Evolutionary conservation across 768 basidiomycete species (phyloP), one percentile per base, ranked within the genome.

Genomic region (Psilocybe cubensis): DNA sequence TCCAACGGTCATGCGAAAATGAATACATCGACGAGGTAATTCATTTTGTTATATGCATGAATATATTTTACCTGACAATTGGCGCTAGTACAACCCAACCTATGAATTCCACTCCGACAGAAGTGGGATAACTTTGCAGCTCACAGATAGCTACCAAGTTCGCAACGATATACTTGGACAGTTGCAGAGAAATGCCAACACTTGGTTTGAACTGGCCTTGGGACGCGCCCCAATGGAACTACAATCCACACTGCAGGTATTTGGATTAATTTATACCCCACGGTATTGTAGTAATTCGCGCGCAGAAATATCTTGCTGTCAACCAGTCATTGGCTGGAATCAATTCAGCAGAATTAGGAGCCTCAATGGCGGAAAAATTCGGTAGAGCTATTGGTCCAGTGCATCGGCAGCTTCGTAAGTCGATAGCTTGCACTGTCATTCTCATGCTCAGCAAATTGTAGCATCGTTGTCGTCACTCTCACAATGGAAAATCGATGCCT

Each of bases 11-110:
- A 0, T 94, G 92, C 66, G 93, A 98, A 71, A 91, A 94, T 59
- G 94, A 97, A 74, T 94, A 86, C 63, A 75, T 84, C 3, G 94
- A 98, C 73, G 96, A 98, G 84, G 95, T 92, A 61, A n/a, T 52
- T 77, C 62, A 6, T 27, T 24, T 41, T 0, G 43, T 48, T 49
- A 8, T 40, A 46, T 23, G n/a, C 28, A 40, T 11, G 46, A n/a
- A 47, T 35, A 23, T 43, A 25, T 44, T 49, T 35, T n/a, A 46
- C 8, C 31, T 21, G 21, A 33, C 53, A 5, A 54, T 48, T 20
- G n/a, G n/a, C n/a, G 29, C 1, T 61, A 97, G 95, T 97, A 91
- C 72, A 95, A 96, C 60, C 94, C 96, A 3, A 76, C 82, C 24
- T 92, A 90, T 69, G 86, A 89, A 63, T 97, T 92, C 74, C 76